phyloP scores from a whole-genome alignment of 805 yeast species.

The Wickerhamiella australiensis region DNA sequence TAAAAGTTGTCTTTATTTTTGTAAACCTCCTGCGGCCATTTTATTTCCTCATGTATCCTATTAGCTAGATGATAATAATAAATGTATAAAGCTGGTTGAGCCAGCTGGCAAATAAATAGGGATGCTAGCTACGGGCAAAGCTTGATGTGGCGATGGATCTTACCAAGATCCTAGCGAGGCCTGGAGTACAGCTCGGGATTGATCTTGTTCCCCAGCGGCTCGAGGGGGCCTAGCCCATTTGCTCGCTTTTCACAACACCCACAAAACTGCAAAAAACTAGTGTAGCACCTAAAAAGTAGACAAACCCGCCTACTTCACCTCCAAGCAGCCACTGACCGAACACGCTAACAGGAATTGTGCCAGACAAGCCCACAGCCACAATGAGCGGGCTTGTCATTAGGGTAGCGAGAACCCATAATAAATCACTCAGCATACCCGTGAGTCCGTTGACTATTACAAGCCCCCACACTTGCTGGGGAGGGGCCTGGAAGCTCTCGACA shows the following conservation, averaged over 20 bases:
- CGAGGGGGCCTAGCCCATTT: background rate
- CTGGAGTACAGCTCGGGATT: no score
- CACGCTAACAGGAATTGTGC: constrained; percentile 92
- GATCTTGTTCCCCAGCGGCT: no score
- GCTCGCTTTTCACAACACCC: constrained; percentile 35
- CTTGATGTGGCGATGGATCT: no score
- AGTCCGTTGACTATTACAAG: constrained; percentile 54
- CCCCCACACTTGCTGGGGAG: constrained; percentile 40
- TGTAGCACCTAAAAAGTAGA: constrained; percentile 68
- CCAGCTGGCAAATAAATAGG: background rate
- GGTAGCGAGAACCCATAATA: constrained; percentile 94
- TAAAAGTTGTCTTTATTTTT: background rate
- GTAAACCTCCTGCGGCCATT: background rate
- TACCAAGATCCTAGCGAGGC: no score
- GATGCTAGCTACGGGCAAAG: no score
- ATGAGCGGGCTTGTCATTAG: constrained; percentile 85
- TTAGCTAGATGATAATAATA: constrained; percentile 40
- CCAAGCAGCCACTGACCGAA: constrained; percentile 73
- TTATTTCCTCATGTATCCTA: background rate
- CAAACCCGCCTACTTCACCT: constrained; percentile 44
- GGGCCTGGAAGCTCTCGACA: constrained; percentile 61
- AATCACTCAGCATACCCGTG: constrained; percentile 77
- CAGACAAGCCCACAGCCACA: constrained; percentile 86
- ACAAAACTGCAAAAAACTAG: constrained; percentile 75
- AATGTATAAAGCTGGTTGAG: no score